Conservation (phyloP, 768 basidiomycete species). For the Hypholoma fasciculare region DNA sequence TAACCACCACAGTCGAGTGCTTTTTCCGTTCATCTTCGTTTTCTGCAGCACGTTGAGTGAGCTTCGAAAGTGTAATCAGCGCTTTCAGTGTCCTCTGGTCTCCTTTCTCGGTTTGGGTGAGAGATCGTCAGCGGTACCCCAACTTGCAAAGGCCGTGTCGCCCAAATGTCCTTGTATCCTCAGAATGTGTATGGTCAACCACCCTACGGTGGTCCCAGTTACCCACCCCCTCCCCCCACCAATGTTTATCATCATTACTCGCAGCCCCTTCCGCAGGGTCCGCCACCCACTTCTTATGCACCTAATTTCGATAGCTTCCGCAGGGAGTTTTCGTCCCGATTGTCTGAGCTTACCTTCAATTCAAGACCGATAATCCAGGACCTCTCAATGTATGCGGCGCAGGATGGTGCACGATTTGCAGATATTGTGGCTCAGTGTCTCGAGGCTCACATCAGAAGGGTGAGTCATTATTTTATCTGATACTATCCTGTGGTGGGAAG, state of each 20-base stretch:
- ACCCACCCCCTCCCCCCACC: constrained; percentile 37
- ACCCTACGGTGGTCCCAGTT: constrained; percentile 48
- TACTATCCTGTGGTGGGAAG: constrained; percentile 23
- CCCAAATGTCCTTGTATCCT: constrained; percentile 61
- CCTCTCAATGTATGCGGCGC: constrained; percentile 91
- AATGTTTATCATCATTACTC: constrained; percentile 40
- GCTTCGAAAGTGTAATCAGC: constrained; percentile 42
- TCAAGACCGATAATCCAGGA: constrained; percentile 93
- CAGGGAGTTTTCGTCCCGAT: constrained; percentile 72
- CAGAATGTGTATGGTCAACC: constrained; percentile 63
- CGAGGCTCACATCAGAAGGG: constrained; percentile 82
- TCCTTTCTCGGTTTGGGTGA: constrained; percentile 23
- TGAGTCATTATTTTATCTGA: constrained; percentile 53
- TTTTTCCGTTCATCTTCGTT: constrained; percentile 33
- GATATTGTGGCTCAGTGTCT: constrained; percentile 81
- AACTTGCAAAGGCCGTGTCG: constrained; percentile 8
- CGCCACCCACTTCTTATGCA: constrained; percentile 33
- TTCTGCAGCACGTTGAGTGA: constrained; percentile 50
- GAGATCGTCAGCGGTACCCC: constrained; percentile 13
- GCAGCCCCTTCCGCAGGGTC: constrained; percentile 44
- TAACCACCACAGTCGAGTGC: constrained; percentile 38
- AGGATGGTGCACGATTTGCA: constrained; percentile 78
- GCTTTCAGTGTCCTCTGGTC: constrained; percentile 20
- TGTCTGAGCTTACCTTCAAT: constrained; percentile 87
- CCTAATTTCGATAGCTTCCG: constrained; percentile 39